phyloP scores from a whole-genome alignment of 352 stramenopile species.

The Phytophthora multivora region DNA sequence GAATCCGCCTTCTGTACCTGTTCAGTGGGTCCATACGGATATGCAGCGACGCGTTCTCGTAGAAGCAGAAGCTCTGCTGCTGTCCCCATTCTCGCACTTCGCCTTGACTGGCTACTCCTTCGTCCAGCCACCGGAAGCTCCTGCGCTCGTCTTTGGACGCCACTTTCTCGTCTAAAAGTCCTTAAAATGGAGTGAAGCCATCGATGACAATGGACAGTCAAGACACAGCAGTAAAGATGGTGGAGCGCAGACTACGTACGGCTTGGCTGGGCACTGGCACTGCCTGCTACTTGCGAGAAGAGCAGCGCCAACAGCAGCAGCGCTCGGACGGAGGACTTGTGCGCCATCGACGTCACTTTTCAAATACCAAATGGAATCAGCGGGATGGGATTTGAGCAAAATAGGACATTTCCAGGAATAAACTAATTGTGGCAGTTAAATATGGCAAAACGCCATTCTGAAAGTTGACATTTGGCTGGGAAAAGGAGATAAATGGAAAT shows the following conservation, averaged over 20 bases:
- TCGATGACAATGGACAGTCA: background rate
- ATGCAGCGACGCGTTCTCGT: conserved; percentile 72
- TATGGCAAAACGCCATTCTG: background rate
- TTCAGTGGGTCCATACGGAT: conserved; percentile 76
- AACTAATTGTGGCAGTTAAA: background rate
- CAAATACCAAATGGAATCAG: conserved; percentile 47
- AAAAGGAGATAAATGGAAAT: no score
- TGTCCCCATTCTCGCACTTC: conserved; percentile 62
- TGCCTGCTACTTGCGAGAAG: conserved; percentile 3
- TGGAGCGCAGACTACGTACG: conserved; percentile 8
- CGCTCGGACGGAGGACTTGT: conserved; percentile 17
- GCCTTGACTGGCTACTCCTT: conserved; percentile 37
- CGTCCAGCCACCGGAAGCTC: conserved; percentile 65
- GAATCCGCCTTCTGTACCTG: conserved; percentile 38
- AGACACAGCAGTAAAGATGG: background rate
- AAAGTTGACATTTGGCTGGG: no score
- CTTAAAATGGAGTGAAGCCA: conserved; percentile 4
- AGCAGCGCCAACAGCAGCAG: conserved; percentile 19
- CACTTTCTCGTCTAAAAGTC: conserved; percentile 26
- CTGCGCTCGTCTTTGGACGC: conserved; percentile 31
- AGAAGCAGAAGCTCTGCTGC: conserved; percentile 77
- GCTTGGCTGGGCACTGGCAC: background rate
- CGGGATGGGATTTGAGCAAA: conserved; percentile 10
- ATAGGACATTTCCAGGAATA: conserved; percentile 12
- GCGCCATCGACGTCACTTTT: conserved; percentile 42